These are phyloP conservation scores for Favolaschia claudopus DNA, from an alignment of 768 basidiomycete genomes.

Conservation along the genomic window DNA sequence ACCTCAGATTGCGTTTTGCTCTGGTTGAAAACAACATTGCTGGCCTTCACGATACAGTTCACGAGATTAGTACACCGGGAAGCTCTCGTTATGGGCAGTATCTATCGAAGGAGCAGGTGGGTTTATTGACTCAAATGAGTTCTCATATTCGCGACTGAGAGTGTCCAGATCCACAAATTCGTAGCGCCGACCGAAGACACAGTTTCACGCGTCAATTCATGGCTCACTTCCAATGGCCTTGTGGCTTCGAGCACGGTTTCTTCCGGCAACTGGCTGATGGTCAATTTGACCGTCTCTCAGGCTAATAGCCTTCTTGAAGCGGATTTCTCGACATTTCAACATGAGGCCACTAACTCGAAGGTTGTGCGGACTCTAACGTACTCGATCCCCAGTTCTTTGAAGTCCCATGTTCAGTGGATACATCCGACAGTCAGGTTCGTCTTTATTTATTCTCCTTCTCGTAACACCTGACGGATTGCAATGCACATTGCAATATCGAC, in stretches of 20 bases:
- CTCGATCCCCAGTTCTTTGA: background rate
- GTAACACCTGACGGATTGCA: too few species aligned
- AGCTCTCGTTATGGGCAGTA: slow-evolving; percentile 7
- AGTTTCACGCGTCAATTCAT: background rate
- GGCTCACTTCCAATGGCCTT: background rate
- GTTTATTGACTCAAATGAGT: background rate
- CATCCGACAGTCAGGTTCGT: background rate
- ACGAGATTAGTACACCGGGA: slow-evolving; percentile 4
- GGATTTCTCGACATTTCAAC: background rate
- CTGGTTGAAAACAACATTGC: background rate
- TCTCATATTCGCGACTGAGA: background rate
- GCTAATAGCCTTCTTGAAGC: background rate
- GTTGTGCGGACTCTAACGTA: background rate
- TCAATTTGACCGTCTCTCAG: background rate
- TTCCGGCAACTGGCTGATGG: background rate
- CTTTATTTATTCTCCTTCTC: background rate
- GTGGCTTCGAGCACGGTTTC: background rate
- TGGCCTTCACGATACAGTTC: background rate
- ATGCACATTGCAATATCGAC: background rate
- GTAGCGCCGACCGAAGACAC: background rate
- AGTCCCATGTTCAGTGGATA: background rate
- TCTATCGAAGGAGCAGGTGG: background rate
- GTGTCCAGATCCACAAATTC: background rate
- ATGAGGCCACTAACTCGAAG: background rate
- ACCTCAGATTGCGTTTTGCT: background rate